Percentiles rank a stretch among this genome's conserved stretches.
Evolutionary conservation across 2,329 filamentous ascomycete species (phyloP).

Genomic region (Dendryphion nanum): DNA sequence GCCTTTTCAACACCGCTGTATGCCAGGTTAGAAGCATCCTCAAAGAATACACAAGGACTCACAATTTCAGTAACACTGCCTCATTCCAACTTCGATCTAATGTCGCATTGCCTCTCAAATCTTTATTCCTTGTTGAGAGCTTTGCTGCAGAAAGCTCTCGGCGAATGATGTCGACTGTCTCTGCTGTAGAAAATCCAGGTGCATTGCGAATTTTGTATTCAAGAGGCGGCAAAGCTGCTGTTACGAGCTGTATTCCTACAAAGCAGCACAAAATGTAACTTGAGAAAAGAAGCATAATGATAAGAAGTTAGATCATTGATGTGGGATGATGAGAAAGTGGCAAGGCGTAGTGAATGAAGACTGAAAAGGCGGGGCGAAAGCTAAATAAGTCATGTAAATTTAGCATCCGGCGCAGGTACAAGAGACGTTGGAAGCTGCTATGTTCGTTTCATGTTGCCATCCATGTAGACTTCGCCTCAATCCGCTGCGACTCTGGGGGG

Average conservation of each 20-base stretch:
- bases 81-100: constrained; percentile 44
- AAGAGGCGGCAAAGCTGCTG: not conserved
- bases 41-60: constrained; percentile 6
- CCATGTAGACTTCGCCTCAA: no score
- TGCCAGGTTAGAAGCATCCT: not conserved
- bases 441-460: no score
- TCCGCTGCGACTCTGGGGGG: no score
- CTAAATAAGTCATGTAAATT: no score
- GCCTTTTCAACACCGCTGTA: not conserved
- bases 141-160: constrained; percentile 11
- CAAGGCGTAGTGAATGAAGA: no score
- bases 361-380: no score
- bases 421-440: no score
- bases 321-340: not conserved
- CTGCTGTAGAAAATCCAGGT: constrained; percentile 11
- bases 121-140: constrained; percentile 10
- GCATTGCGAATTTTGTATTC: constrained; percentile 9
- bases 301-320: not conserved
- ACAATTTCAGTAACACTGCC: constrained; percentile 39
- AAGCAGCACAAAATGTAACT: not conserved
- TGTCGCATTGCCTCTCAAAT: constrained; percentile 14
- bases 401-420: no score
- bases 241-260: not conserved
- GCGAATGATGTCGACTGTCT: constrained; percentile 13
- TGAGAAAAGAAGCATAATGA: not conserved